Evolutionary conservation across 108 stramenopile genomes (phyloP).

Genomic region (Fragilaria radians): DNA sequence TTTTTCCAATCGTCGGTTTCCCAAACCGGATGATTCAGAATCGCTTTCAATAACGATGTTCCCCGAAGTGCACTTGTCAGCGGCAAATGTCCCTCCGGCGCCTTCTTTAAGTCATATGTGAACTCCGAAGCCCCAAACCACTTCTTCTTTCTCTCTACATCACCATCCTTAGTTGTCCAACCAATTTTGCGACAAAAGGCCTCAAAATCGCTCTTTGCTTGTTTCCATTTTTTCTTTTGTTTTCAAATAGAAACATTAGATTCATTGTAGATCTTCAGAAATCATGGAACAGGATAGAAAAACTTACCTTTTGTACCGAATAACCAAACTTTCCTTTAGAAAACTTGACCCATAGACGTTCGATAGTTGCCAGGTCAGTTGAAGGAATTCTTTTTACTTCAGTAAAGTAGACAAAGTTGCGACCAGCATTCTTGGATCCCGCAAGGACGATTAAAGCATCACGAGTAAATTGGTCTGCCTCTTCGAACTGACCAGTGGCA

Average conservation of each 20-base stretch:
- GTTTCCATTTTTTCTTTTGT: conserved; percentile 72
- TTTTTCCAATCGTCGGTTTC: conserved; percentile 93
- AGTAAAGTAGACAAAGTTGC: conserved; percentile 96
- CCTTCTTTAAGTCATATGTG: conserved; percentile 93
- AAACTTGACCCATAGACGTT: conserved; percentile 90
- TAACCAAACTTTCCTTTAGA: conserved; percentile 95
- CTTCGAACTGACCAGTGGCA: conserved; percentile 79
- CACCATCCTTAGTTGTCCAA: conserved; percentile 92
- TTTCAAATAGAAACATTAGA: neutral
- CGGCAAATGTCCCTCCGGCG: conserved; percentile 92
- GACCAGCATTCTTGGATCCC: conserved; percentile 78
- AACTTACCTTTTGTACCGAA: conserved; percentile 83
- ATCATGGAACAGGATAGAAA: too few species aligned
- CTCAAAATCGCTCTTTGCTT: conserved; percentile 90
- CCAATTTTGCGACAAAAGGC: conserved; percentile 90
- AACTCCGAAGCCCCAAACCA: conserved; percentile 98
- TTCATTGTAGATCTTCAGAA: neutral
- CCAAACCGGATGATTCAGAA: conserved; percentile 91
- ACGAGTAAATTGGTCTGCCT: conserved; percentile 93
- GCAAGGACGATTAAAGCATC: conserved; percentile 90
- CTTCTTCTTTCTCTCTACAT: conserved; percentile 91
- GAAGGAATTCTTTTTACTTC: conserved; percentile 90
- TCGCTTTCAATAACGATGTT: conserved; percentile 84
- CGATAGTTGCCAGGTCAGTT: conserved; percentile 92
- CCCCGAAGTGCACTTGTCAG: conserved; percentile 93